phyloP scores from a whole-genome alignment of 176 grass and related monocot species.

The Stipa capillata region DNA sequence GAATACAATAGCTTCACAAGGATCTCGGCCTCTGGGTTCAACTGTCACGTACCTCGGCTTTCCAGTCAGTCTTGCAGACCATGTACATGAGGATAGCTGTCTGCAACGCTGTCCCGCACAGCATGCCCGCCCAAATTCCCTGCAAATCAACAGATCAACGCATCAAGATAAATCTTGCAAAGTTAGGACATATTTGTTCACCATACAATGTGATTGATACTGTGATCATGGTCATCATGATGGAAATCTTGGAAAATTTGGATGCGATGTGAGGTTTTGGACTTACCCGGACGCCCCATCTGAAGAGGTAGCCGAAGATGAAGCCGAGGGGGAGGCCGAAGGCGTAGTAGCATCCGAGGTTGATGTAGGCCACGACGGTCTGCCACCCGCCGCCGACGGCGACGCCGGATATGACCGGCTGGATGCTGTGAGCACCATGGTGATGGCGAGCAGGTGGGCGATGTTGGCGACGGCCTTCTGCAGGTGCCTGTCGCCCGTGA shows the following conservation, averaged over 20 bases:
- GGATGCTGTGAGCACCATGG: slow-evolving; percentile 91
- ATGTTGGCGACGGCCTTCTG: slow-evolving; percentile 55
- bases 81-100: slow-evolving; percentile 51
- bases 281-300: slow-evolving; percentile 52
- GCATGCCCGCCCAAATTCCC: slow-evolving; percentile 83
- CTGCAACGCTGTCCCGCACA: slow-evolving; percentile 62
- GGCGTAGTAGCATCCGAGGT: slow-evolving; percentile 73
- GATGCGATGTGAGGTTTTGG: neutral
- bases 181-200: too few species aligned
- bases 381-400: slow-evolving; percentile 84
- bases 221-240: neutral
- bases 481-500: slow-evolving; percentile 52
- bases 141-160: neutral
- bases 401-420: slow-evolving; percentile 84
- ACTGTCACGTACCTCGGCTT: slow-evolving; percentile 69
- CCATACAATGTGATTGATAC: neutral
- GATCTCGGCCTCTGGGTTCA: too few species aligned
- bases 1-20: too few species aligned
- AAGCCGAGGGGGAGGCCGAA: slow-evolving; percentile 79
- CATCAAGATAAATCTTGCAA: neutral
- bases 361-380: slow-evolving; percentile 70
- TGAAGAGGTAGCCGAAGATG: slow-evolving; percentile 60
- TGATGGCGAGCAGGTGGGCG: slow-evolving; percentile 57
- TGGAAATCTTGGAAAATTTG: neutral
- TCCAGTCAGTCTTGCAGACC: slow-evolving; percentile 67